Conservation (phyloP, 306 rosid species). For the Vicia faba region DNA sequence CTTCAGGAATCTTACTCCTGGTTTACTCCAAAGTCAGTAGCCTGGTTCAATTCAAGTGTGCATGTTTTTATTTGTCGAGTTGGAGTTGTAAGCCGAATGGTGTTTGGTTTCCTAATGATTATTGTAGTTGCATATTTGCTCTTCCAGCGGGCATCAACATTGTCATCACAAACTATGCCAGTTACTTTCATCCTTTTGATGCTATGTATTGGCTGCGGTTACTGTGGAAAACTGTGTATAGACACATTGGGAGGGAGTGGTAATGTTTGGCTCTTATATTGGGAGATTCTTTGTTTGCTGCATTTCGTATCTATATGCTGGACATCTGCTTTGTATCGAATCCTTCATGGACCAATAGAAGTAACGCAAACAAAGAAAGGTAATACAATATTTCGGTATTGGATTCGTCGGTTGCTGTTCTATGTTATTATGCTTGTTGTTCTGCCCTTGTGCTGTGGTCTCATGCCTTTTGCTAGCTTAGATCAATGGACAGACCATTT, state of each 20-base stretch:
- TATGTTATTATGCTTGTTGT: constrained; percentile 45
- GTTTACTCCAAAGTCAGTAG: constrained; percentile 67
- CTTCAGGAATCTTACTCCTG: constrained; percentile 66
- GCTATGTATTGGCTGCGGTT: constrained; percentile 71
- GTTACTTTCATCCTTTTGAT: constrained; percentile 70
- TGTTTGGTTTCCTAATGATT: constrained; percentile 66
- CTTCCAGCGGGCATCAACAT: constrained; percentile 57
- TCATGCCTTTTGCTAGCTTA: constrained; percentile 76
- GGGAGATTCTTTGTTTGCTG: constrained; percentile 69
- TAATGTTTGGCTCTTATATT: constrained; percentile 65
- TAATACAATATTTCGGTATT: constrained; percentile 42
- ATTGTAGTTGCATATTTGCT: constrained; percentile 55
- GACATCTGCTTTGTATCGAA: constrained; percentile 49
- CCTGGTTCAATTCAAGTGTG: constrained; percentile 50
- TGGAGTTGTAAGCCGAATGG: constrained; percentile 64
- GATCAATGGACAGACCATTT: constrained; percentile 76
- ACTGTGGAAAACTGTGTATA: constrained; percentile 73
- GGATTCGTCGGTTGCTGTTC: constrained; percentile 66
- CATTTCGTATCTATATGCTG: constrained; percentile 62
- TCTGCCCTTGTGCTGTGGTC: constrained; percentile 80
- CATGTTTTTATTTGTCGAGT: constrained; percentile 59
- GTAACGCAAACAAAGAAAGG: constrained; percentile 39
- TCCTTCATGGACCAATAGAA: constrained; percentile 67
- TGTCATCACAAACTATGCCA: constrained; percentile 70
- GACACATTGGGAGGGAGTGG: constrained; percentile 91